A percentile compares a stretch with the other conserved stretches of the same genome.
Conservation (phyloP, 306 rosid species). For the Begonia masoniana region DNA sequence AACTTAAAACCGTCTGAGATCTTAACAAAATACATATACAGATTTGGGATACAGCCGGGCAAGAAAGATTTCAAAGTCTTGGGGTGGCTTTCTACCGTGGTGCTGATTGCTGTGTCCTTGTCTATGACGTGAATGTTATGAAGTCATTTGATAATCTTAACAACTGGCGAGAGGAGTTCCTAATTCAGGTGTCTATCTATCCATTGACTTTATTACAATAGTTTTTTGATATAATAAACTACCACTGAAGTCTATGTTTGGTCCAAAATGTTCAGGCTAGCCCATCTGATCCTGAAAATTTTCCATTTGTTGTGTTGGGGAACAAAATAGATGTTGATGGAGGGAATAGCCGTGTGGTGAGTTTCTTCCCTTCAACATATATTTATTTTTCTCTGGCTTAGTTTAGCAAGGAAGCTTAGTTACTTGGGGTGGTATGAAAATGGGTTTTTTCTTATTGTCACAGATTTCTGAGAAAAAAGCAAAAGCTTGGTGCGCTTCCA, state of each 20-base stretch:
- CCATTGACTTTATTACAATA: background rate
- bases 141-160: slow-evolving; percentile 94
- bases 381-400: slow-evolving; percentile 2
- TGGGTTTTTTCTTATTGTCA: slow-evolving; percentile 3
- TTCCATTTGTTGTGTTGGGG: slow-evolving; percentile 97
- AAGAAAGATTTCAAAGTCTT: slow-evolving; percentile 97
- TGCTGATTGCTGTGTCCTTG: slow-evolving; percentile 98
- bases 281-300: slow-evolving; percentile 97
- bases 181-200: slow-evolving; percentile 59
- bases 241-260: slow-evolving; percentile 8
- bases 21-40: slow-evolving; percentile 2
- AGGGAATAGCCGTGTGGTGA: slow-evolving; percentile 94
- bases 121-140: slow-evolving; percentile 92
- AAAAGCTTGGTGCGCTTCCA: slow-evolving; percentile 99
- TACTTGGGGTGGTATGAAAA: background rate
- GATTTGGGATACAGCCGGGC: slow-evolving; percentile 99
- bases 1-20: too few species aligned
- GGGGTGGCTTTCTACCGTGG: slow-evolving; percentile 99
- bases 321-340: slow-evolving; percentile 98
- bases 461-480: slow-evolving; percentile 99
- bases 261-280: slow-evolving; percentile 66
- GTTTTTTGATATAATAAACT: background rate
- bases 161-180: slow-evolving; percentile 97
- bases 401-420: slow-evolving; percentile 2
- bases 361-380: slow-evolving; percentile 12